A percentile compares a stretch with the other conserved stretches of the same genome.
Conservation (phyloP, 768 basidiomycete genomes). For the Amanita muscaria region DNA sequence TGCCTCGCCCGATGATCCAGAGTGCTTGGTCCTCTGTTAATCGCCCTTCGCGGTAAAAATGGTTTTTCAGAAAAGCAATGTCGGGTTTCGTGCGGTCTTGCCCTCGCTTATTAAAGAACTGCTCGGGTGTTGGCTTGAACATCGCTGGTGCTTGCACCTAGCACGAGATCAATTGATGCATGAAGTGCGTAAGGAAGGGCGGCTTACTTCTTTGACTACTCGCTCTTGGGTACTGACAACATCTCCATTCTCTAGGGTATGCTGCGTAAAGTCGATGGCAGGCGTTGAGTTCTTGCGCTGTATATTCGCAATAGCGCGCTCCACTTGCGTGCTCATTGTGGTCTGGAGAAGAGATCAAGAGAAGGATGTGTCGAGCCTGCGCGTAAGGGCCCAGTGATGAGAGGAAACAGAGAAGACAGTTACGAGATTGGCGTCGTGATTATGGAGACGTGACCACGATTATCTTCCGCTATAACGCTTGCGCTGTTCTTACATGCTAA, state of each 20-base stretch:
- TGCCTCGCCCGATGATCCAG: constrained; percentile 86
- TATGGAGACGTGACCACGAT: constrained; percentile 1
- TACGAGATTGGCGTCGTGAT: constrained; percentile 1
- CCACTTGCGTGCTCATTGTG: constrained; percentile 44
- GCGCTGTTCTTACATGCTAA: too few relatives aligned
- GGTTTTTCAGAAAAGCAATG: constrained; percentile 95
- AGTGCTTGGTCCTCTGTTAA: constrained; percentile 92
- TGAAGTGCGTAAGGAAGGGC: background rate
- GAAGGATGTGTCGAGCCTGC: background rate
- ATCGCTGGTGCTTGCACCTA: constrained; percentile 98
- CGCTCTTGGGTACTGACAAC: constrained; percentile 90
- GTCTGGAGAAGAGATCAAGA: constrained; percentile 1
- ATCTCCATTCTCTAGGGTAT: constrained; percentile 87
- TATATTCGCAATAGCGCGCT: constrained; percentile 63
- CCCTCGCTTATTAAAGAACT: constrained; percentile 72
- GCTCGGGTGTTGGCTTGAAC: constrained; percentile 81
- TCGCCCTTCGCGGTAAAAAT: constrained; percentile 95
- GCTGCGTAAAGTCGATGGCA: constrained; percentile 84
- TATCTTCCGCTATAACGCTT: background rate
- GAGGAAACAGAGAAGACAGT: constrained; percentile 9
- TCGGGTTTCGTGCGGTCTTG: constrained; percentile 88
- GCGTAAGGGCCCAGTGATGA: constrained; percentile 8
- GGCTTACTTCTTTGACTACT: constrained; percentile 86
- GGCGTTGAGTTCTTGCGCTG: constrained; percentile 42
- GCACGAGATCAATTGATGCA: background rate